Conservation (phyloP, 2,329 filamentous ascomycete species). For the Thermothelomyces thermophilus region DNA sequence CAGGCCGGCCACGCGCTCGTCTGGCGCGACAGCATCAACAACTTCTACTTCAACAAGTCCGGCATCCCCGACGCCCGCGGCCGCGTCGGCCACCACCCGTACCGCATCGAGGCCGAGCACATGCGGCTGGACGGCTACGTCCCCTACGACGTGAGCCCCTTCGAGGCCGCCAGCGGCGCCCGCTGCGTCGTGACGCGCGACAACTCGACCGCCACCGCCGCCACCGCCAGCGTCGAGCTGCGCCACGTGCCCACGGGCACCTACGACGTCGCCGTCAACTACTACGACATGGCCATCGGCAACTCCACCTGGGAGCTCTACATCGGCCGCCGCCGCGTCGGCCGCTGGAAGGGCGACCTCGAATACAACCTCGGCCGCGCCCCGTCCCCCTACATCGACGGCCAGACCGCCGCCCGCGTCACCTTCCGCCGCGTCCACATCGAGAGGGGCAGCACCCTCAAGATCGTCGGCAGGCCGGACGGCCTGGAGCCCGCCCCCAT, state of each 20-base stretch:
- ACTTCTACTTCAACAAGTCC: constrained; percentile 57
- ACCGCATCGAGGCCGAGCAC: constrained; percentile 61
- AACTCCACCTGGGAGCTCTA: constrained; percentile 59
- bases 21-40: constrained; percentile 61
- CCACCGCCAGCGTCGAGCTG: constrained; percentile 42
- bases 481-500: constrained; percentile 58
- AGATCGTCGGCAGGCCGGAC: constrained; percentile 50
- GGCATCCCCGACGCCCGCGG: constrained; percentile 50
- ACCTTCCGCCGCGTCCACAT: constrained; percentile 49
- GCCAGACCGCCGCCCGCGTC: constrained; percentile 56
- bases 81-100: constrained; percentile 55
- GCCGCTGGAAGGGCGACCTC: constrained; percentile 53
- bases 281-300: constrained; percentile 58
- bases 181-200: constrained; percentile 49
- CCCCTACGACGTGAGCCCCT: constrained; percentile 46
- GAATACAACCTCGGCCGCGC: constrained; percentile 54
- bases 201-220: constrained; percentile 39
- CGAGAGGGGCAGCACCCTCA: constrained; percentile 44
- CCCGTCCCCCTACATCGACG: constrained; percentile 53
- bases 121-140: constrained; percentile 57
- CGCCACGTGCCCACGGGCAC: constrained; percentile 41
- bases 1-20: constrained; percentile 65
- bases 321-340: constrained; percentile 47
- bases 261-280: constrained; percentile 58
- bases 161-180: constrained; percentile 51